Base-by-base conservation (phyloP, 169 alveolate species). In the Perkinsus olseni region DNA sequence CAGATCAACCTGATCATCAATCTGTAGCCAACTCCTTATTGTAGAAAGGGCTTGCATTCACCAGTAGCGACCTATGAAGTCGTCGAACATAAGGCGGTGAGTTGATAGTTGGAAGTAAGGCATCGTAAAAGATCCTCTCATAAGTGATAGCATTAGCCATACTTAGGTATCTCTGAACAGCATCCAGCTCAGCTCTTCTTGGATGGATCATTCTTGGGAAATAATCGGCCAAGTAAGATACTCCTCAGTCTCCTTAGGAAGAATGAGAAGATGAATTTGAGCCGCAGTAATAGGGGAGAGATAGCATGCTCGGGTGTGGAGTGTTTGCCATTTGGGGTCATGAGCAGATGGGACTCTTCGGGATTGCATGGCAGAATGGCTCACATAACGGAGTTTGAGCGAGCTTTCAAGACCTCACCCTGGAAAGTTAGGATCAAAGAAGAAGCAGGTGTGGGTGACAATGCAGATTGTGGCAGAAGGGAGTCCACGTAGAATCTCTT, bases 401-500 rank as follows among this genome's bases (percentile, higher is more conserved):
- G 36, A 37, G 20, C 39, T 40, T 38, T n/a, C 24, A 28, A 21
- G 38, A 13, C 91, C 38, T 28, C 21, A 36, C 91, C 24, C 3
- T 40, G 8, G 91, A 36, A 1, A 40, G 31, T 8, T 74, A 13
- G 31, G 91, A 74, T n/a, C n/a, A n/a, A 28, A 92, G 74, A 74
- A 92, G 74, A 37, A 38, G 62, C n/a, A 39, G 91, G 74, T 48
- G 74, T 74, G 6, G 94, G 38, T 36, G 74, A 38, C 24, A 92
- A 91, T 3, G 92, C 94, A 36, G 74, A 74, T 21, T 91, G 92
- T 36, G 74, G n/a, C n/a, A n/a, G n/a, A n/a, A n/a, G 74, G 50
- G 74, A 50, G 38, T 92, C 94, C 38, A 74, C 21, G 82, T 92
- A 92, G 91, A 92, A 92, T 40, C 94, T 38, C n/a, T 82, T 39